Conservation (phyloP, 257 asterid genomes). For the Solanum clarkiae region DNA sequence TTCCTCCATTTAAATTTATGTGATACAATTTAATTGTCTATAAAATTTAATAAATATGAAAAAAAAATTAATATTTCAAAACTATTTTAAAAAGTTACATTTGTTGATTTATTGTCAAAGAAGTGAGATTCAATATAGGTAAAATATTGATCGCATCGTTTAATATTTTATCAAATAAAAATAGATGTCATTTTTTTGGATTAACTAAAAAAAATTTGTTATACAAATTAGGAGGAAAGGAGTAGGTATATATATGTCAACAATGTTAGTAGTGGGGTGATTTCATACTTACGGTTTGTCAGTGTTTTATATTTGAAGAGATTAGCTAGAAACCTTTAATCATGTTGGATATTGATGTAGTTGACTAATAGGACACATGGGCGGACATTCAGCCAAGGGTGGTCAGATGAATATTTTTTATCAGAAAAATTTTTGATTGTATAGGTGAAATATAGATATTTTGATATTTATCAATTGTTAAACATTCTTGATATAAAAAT, state of each 20-base stretch:
- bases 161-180: not conserved
- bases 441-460: too few species aligned
- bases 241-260: not conserved
- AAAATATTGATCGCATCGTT: too few species aligned
- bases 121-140: too few species aligned
- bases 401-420: too few species aligned
- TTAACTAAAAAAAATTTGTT: not conserved
- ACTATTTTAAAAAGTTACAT: not conserved
- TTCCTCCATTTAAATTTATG: not conserved
- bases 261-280: not conserved
- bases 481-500: too few species aligned
- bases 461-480: too few species aligned
- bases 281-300: not conserved
- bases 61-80: too few species aligned
- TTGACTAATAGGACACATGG: not conserved
- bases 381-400: too few species aligned
- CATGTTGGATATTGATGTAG: not conserved
- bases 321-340: not conserved
- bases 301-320: not conserved
- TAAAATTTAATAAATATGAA: too few species aligned
- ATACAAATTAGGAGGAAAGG: not conserved
- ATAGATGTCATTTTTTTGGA: too few species aligned
- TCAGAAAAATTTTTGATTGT: too few species aligned
- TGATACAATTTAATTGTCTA: not conserved
- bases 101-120: too few species aligned